Evolutionary conservation across 2,329 filamentous ascomycete genomes (phyloP).

Genomic region (Thermoascus crustaceus): DNA sequence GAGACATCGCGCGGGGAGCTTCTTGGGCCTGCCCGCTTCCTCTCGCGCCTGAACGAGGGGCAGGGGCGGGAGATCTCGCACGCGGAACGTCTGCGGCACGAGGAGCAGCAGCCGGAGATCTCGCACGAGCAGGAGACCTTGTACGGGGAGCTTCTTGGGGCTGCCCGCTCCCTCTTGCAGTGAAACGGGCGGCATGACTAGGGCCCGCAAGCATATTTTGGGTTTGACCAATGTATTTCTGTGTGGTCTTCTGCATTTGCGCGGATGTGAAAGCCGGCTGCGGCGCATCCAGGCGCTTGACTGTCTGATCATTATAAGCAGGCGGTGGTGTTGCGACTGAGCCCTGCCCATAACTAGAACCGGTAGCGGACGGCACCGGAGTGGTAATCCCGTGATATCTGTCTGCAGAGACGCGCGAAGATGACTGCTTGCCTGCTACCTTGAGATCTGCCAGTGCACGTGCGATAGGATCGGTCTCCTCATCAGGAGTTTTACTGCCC

Average conservation of each 20-base stretch:
- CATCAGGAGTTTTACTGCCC: constrained; percentile 38
- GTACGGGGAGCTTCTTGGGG: constrained; percentile 27
- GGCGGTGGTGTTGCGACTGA: constrained; percentile 63
- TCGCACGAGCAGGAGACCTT: constrained; percentile 5
- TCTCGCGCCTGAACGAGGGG: constrained; percentile 5
- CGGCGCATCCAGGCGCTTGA: constrained; percentile 76
- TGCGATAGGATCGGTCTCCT: constrained; percentile 80
- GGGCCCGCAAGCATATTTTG: constrained; percentile 60
- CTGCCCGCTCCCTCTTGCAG: not conserved
- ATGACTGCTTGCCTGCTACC: constrained; percentile 72
- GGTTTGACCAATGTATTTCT: constrained; percentile 77
- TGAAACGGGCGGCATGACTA: constrained; percentile 11
- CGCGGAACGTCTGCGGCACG: constrained; percentile 30
- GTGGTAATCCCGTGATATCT: constrained; percentile 89
- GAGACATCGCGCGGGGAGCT: constrained; percentile 22
- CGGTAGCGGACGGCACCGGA: constrained; percentile 50
- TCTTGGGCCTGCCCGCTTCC: constrained; percentile 14
- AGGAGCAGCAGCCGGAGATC: constrained; percentile 32
- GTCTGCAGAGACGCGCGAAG: constrained; percentile 83
- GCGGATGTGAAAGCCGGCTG: constrained; percentile 86
- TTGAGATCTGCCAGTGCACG: constrained; percentile 88
- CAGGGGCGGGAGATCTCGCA: constrained; percentile 22
- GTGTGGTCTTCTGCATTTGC: constrained; percentile 91
- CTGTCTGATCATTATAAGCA: constrained; percentile 66
- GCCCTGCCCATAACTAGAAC: constrained; percentile 27